Base-by-base conservation (phyloP, 495 filamentous ascomycete genomes). In the Pyrenopolyporus hunteri region DNA sequence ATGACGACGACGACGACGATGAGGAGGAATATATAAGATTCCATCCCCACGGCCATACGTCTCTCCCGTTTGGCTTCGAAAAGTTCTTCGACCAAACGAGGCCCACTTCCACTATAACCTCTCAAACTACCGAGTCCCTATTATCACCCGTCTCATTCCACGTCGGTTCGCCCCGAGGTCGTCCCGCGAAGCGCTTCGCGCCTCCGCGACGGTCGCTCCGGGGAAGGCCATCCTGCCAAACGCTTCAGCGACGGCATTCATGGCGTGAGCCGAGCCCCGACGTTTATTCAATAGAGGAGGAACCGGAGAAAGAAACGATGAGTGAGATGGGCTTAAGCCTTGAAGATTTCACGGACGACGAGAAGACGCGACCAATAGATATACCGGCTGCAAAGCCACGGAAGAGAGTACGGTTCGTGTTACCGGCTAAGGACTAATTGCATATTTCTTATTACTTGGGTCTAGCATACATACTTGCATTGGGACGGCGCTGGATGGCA, bases 191-290 rank as follows among this genome's bases (percentile, higher is more conserved):
- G 28, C 60, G 58, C 31, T 59, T 70, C 31, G 58, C 63, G 39
- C 63, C 67, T n/a, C 65, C 64, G 4, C 61, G 64, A 9, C 57
- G 63, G 16, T 44, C 61, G 17, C 33, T 52, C 4, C 42, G 63
- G 26, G 68, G 64, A 23, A 67, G 73, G 29, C 37, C 67, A 1
- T 23, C 63, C 2, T 51, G 16, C 43, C 63, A 64, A 31, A 57
- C 72, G 16, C 56, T 67, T 19, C 72, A 73, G 40, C 58, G 67
- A 3, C 72, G 70, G 2, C 78, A 78, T 44, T 74, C 74, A 19
- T 81, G 79, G 79, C 74, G 79, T 48, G 76, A 80, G 57, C 79
- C 79, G 14, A 82, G 79, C 49, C 79, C 79, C 11, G 79, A 82
- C 45, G 78, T 82, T 1, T 82, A 76, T 72, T 72, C 73, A 32